These are phyloP conservation scores for Dalbergia cochinchinensis DNA, from an alignment of 306 rosid species.

Conservation along the genomic window DNA sequence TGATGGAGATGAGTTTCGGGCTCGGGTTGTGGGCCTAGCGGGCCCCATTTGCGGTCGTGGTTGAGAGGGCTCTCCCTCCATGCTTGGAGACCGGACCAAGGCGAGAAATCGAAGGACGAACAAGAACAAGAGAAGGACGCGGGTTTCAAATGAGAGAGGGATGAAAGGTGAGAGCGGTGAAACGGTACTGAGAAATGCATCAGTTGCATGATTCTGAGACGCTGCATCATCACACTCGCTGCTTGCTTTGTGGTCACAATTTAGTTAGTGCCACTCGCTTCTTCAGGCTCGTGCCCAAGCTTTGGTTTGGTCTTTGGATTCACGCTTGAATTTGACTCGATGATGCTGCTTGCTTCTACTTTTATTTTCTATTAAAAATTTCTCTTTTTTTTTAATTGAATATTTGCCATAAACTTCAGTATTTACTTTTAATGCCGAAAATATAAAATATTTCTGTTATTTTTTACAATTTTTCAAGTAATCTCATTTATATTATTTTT, in stretches of 20 bases:
- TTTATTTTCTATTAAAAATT: too few relatives aligned
- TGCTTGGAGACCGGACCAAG: constrained; percentile 76
- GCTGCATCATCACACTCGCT: background rate
- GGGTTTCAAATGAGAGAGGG: constrained; percentile 41
- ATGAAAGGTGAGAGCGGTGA: constrained; percentile 21
- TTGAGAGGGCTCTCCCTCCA: constrained; percentile 81
- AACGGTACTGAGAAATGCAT: constrained; percentile 46
- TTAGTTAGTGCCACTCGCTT: too few relatives aligned
- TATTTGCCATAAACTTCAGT: too few relatives aligned
- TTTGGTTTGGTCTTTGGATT: too few relatives aligned
- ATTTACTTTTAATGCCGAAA: too few relatives aligned
- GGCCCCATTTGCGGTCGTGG: constrained; percentile 80
- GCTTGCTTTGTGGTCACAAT: background rate
- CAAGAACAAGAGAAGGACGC: constrained; percentile 38
- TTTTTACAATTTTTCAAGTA: too few relatives aligned
- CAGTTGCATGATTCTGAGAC: background rate
- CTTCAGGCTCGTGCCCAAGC: too few relatives aligned
- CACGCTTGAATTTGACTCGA: too few relatives aligned
- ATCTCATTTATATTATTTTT: too few relatives aligned
- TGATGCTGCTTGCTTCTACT: too few relatives aligned
- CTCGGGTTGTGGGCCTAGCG: constrained; percentile 62
- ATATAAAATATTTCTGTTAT: too few relatives aligned
- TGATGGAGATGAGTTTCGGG: constrained; percentile 6
- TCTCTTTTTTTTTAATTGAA: too few relatives aligned
- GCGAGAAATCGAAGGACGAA: constrained; percentile 44